Evolutionary conservation across 176 grass and related monocot genomes (phyloP).

Genomic region (Phoenix roebelenii): DNA sequence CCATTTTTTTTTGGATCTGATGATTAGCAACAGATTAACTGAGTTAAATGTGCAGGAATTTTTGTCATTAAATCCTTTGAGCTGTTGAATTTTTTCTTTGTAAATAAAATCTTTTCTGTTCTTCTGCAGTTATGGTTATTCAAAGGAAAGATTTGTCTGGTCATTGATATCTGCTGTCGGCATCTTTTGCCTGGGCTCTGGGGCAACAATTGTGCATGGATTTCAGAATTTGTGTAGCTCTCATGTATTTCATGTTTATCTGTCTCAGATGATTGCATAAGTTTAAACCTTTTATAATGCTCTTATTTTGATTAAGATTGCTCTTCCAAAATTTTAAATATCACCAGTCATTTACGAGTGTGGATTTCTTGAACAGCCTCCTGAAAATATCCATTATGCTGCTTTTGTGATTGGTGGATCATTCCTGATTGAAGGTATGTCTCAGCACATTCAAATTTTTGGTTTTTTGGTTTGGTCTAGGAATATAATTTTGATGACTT

Average conservation of each 20-base stretch:
- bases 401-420: slow-evolving; percentile 91
- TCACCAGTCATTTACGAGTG: neutral
- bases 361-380: slow-evolving; percentile 39
- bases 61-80: neutral
- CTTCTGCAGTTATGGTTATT: slow-evolving; percentile 84
- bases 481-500: slow-evolving; percentile 15
- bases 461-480: too few species aligned
- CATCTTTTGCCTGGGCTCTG: slow-evolving; percentile 93
- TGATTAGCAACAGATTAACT: too few species aligned
- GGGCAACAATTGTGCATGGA: slow-evolving; percentile 91
- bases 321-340: slow-evolving; percentile 12
- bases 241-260: slow-evolving; percentile 38
- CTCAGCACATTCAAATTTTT: slow-evolving; percentile 4
- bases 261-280: too few species aligned
- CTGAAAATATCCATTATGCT: slow-evolving; percentile 90
- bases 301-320: slow-evolving; percentile 2
- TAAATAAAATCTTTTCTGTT: neutral
- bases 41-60: too few species aligned
- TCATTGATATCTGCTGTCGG: slow-evolving; percentile 95
- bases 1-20: too few species aligned
- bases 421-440: slow-evolving; percentile 85
- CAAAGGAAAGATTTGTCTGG: slow-evolving; percentile 99
- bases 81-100: slow-evolving; percentile 17
- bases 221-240: slow-evolving; percentile 90
- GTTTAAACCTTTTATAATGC: too few species aligned